Evolutionary conservation across 768 basidiomycete species (phyloP).

Genomic region (Amanita rubescens): DNA sequence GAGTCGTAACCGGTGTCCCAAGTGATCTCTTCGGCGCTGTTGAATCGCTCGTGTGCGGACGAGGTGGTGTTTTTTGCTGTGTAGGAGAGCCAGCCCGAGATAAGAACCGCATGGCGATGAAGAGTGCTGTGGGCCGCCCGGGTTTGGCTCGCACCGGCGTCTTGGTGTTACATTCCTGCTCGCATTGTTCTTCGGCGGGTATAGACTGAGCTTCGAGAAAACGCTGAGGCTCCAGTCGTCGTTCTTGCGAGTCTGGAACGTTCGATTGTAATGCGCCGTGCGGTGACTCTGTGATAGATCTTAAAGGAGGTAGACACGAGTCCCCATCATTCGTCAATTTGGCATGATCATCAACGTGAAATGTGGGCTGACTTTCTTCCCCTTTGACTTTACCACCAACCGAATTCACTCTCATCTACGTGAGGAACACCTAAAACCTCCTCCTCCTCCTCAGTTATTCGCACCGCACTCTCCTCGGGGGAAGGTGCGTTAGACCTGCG

Average conservation of each 20-base stretch:
- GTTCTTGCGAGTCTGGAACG: neutral
- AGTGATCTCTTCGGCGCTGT: neutral
- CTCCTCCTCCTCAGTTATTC: neutral
- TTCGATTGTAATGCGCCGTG: neutral
- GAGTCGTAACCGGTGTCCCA: neutral
- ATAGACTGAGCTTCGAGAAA: neutral
- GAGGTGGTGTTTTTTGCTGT: neutral
- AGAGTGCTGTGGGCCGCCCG: neutral
- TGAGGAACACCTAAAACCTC: neutral
- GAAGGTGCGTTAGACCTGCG: conserved; percentile 5
- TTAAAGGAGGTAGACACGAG: conserved; percentile 2
- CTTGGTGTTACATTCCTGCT: neutral
- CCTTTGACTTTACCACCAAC: neutral
- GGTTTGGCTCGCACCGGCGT: neutral
- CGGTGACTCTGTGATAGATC: conserved; percentile 1
- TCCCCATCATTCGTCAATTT: conserved; percentile 3
- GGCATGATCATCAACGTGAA: conserved; percentile 7
- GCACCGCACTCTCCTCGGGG: conserved; percentile 2
- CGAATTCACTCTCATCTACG: neutral
- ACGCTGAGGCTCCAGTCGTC: conserved; percentile 1
- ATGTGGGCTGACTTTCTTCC: conserved; percentile 9
- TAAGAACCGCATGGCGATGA: conserved; percentile 6
- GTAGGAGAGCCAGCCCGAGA: conserved; percentile 1
- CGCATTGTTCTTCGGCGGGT: neutral
- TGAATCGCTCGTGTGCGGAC: neutral